Evolutionary conservation across 2,329 filamentous ascomycete species (phyloP), one percentile per base, ranked within the genome.

Genomic region (Trichothecium roseum): DNA sequence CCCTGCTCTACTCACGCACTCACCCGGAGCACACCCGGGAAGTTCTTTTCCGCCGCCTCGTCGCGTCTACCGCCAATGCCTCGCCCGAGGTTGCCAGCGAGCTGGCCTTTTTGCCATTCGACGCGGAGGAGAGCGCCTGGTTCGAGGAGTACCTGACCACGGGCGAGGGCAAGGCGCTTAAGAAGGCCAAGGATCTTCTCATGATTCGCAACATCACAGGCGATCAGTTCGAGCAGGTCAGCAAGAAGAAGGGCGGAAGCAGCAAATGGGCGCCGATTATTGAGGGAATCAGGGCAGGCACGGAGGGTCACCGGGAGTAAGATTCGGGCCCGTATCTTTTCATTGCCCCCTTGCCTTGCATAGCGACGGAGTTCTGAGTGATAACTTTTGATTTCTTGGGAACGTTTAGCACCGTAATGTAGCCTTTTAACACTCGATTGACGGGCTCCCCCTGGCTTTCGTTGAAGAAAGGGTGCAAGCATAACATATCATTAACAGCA

Each of bases 51-150:
- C 73, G 79, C 42, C 69, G 74, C 40, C 57, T 91, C 7, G 62
- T 89, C 4, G 56, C 66, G 8, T 72, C 74, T 3, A 63, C 68
- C 13, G 71, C 73, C 14, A 24, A 24, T 24, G 20, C 20, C 20
- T 24, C 20, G 20, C 20, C 20, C 20, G 20, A 24, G 6, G 20
- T 24, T 6, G 76, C 78, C 0, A 70, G 75, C 31, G 81, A 89
- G 53, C 64, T 93, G 0, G 70, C 85, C 8, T 78, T 80, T 41
- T 57, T 89, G 41, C 82, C 84, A 0, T 72, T 93, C n/a, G 75
- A 75, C 38, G 53, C 64, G 2, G 63, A 72, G 14, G 86, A 94
- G 51, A 83, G 88, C 51, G 52, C 52, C 4, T 89, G 83, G 81
- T 76, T 93, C 42, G 75, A 81, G 44, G 72, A 81, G 18, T 81